Conservation (phyloP, 179 eudicot genomes). For the Spergularia azorica region DNA sequence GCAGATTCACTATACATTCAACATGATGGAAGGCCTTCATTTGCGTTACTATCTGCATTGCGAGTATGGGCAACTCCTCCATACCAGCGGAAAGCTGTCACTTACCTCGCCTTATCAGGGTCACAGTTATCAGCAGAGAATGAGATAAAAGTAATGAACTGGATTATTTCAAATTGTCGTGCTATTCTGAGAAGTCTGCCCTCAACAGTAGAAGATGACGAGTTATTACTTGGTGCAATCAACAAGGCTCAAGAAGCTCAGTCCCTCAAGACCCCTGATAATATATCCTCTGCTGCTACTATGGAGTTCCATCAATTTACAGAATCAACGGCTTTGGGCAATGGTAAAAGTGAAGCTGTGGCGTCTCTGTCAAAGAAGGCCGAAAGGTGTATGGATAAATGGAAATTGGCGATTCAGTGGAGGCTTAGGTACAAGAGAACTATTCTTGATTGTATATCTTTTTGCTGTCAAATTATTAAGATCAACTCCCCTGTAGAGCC, state of each 20-base stretch:
- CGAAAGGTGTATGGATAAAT: conserved; percentile 46
- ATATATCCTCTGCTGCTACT: conserved; percentile 27
- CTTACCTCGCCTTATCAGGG: conserved; percentile 67
- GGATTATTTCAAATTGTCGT: conserved; percentile 53
- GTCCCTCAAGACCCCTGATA: conserved; percentile 26
- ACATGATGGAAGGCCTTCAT: conserved; percentile 75
- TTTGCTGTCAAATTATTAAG: conserved; percentile 45
- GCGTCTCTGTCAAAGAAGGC: conserved; percentile 19
- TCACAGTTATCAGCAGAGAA: conserved; percentile 57
- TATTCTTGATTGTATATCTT: conserved; percentile 50
- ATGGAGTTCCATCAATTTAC: conserved; percentile 49
- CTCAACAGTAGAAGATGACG: conserved; percentile 66
- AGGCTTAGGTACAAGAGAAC: conserved; percentile 66
- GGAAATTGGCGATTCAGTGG: conserved; percentile 83
- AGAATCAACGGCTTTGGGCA: conserved; percentile 31
- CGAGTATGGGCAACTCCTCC: conserved; percentile 78
- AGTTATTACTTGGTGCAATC: conserved; percentile 36
- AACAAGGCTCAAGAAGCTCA: conserved; percentile 40
- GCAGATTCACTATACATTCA: conserved; percentile 66
- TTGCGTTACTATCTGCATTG: conserved; percentile 63
- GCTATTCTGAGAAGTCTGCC: conserved; percentile 40
- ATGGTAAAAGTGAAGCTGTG: conserved; percentile 28
- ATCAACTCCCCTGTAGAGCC: conserved; percentile 7
- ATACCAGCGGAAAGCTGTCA: conserved; percentile 52
- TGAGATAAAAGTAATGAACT: conserved; percentile 60